Conservation (phyloP, 208 protist genomes). For the Borovskyia barvae region DNA sequence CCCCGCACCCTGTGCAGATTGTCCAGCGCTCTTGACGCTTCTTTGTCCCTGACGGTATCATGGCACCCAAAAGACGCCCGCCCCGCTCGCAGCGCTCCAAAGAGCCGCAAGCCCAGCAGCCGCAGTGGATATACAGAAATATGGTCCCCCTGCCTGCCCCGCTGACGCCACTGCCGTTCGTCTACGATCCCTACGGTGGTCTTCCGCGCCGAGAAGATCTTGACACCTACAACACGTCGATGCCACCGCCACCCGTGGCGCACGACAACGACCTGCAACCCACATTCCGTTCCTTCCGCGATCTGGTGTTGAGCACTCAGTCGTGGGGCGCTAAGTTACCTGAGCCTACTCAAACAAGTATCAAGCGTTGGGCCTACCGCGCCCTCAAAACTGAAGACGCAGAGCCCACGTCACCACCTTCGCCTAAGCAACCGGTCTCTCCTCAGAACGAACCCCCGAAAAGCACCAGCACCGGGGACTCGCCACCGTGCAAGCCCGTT, state of each 20-base stretch:
- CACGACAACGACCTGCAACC: slow-evolving; percentile 19
- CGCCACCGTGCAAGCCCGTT: too few relatives aligned
- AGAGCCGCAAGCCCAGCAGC: too few relatives aligned
- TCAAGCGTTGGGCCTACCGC: slow-evolving; percentile 35
- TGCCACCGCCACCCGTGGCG: background rate
- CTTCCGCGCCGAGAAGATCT: slow-evolving; percentile 36
- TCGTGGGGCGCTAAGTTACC: slow-evolving; percentile 21
- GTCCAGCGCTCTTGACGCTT: too few relatives aligned
- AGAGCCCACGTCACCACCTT: background rate
- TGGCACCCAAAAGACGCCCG: too few relatives aligned
- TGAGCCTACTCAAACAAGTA: slow-evolving; percentile 29
- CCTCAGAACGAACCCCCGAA: slow-evolving; percentile 1
- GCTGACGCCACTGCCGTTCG: slow-evolving; percentile 1
- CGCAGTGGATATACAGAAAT: too few relatives aligned
- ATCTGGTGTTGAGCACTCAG: slow-evolving; percentile 35
- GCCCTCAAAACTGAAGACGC: slow-evolving; percentile 7
- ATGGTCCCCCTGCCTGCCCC: too few relatives aligned
- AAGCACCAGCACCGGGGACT: too few relatives aligned
- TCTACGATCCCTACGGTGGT: slow-evolving; percentile 51
- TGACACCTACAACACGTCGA: slow-evolving; percentile 20
- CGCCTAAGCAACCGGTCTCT: slow-evolving; percentile 1
- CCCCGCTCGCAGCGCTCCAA: too few relatives aligned
- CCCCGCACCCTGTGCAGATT: too few relatives aligned
- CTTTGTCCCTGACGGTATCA: too few relatives aligned
- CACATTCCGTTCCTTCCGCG: slow-evolving; percentile 23